phyloP scores from a whole-genome alignment of 2,329 filamentous ascomycete genomes.

The Fusarium marasasianum region DNA sequence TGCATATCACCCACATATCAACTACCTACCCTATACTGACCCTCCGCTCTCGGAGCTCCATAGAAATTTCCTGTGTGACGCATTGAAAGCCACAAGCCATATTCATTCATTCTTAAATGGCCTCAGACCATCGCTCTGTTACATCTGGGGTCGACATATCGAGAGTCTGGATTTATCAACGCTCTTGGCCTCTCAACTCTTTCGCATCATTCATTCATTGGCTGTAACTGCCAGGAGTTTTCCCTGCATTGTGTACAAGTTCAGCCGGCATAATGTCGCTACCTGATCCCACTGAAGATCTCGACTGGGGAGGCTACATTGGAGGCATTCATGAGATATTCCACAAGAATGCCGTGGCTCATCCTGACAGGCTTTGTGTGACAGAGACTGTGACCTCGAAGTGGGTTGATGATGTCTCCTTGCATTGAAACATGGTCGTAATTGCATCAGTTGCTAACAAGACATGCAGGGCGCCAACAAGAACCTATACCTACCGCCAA shows the following conservation, averaged over 20 bases:
- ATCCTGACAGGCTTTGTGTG: background rate
- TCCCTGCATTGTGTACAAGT: background rate
- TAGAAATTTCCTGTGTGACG: background rate
- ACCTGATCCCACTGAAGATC: background rate
- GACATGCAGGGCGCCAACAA: background rate
- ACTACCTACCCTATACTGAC: background rate
- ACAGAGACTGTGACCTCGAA: background rate
- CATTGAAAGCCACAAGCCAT: background rate
- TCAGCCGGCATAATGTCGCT: background rate
- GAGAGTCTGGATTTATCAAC: background rate
- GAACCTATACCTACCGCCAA: background rate
- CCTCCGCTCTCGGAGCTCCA: background rate
- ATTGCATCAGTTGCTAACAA: background rate
- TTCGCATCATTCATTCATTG: background rate
- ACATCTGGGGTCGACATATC: background rate
- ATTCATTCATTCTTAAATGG: background rate
- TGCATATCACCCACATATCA: background rate
- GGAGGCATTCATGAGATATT: constrained; percentile 4
- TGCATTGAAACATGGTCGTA: background rate
- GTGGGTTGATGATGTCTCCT: background rate
- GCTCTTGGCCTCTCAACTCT: background rate
- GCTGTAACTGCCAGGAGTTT: background rate
- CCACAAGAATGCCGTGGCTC: background rate
- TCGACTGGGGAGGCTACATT: background rate
- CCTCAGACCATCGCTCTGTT: background rate